Percentiles rank a stretch among this genome's conserved stretches.
Evolutionary conservation across 2,329 filamentous ascomycete species (phyloP).

Genomic region (Torrubiellomyces zombiae): DNA sequence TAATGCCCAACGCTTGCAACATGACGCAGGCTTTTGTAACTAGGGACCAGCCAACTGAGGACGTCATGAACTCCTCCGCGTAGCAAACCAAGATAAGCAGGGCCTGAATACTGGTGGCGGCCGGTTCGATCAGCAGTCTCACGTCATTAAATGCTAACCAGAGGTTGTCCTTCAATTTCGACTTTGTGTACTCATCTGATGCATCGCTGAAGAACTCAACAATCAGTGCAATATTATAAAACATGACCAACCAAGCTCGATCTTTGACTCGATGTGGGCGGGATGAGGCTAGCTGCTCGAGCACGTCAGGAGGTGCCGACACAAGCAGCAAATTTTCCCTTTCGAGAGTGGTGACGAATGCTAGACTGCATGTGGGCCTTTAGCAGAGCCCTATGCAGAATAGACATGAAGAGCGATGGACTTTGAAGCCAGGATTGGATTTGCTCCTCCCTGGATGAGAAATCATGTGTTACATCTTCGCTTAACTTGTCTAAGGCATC

Average conservation of each 20-base stretch:
- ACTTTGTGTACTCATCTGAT: not conserved
- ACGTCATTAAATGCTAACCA: constrained; percentile 3
- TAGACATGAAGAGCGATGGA: no score
- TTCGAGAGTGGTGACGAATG: no score
- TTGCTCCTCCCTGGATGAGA: not conserved
- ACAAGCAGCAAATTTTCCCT: not conserved
- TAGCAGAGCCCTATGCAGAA: no score
- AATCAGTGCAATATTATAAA: constrained; percentile 1
- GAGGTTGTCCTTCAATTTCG: constrained; percentile 2
- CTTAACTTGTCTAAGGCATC: constrained; percentile 1
- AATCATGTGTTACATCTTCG: not conserved
- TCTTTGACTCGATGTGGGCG: constrained; percentile 1
- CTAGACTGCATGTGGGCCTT: no score
- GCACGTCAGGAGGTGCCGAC: not conserved
- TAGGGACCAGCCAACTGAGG: constrained; percentile 2
- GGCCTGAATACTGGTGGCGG: constrained; percentile 1
- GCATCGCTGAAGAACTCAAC: not conserved
- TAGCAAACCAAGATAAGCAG: constrained; percentile 1
- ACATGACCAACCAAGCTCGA: constrained; percentile 3
- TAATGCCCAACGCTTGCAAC: constrained; percentile 2
- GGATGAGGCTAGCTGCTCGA: not conserved
- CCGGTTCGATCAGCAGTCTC: constrained; percentile 2
- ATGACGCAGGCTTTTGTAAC: constrained; percentile 2
- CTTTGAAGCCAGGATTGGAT: no score
- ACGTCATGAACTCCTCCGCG: constrained; percentile 3